phyloP scores from a whole-genome alignment of 345 rosid species.

The Litchi chinensis region DNA sequence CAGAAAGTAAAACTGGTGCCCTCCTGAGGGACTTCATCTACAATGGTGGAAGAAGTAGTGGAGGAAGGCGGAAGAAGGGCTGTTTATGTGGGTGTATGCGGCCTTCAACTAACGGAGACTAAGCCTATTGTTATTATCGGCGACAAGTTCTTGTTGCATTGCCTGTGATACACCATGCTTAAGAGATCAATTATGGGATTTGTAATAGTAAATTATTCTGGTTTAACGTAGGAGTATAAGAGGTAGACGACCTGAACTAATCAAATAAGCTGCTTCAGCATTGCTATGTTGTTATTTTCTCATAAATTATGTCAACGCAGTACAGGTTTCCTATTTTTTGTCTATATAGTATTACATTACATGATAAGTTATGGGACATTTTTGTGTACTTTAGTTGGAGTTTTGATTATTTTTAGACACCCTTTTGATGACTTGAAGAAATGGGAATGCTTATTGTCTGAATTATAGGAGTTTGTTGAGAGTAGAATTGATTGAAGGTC shows the following conservation, averaged over 20 bases:
- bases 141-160: conserved; percentile 3
- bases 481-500: background rate
- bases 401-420: background rate
- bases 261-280: conserved; percentile 36
- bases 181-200: conserved; percentile 13
- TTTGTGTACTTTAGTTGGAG: background rate
- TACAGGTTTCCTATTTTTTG: background rate
- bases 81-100: conserved; percentile 76
- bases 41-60: conserved; percentile 52
- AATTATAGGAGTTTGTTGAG: background rate
- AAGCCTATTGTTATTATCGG: conserved; percentile 16
- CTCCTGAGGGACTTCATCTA: conserved; percentile 68
- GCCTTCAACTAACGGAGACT: conserved; percentile 57
- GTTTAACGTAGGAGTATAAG: conserved; percentile 18
- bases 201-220: conserved; percentile 20
- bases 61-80: conserved; percentile 53
- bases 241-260: conserved; percentile 29
- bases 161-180: conserved; percentile 8
- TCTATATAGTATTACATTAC: background rate
- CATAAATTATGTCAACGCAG: conserved; percentile 6
- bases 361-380: too few relatives aligned
- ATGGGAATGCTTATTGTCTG: background rate
- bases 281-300: conserved; percentile 12
- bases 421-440: conserved; percentile 7
- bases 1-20: conserved; percentile 52